Evolutionary conservation across 176 grass and related monocot genomes (phyloP), one percentile per base, ranked within the genome.

Genomic region (Zea luxurians): DNA sequence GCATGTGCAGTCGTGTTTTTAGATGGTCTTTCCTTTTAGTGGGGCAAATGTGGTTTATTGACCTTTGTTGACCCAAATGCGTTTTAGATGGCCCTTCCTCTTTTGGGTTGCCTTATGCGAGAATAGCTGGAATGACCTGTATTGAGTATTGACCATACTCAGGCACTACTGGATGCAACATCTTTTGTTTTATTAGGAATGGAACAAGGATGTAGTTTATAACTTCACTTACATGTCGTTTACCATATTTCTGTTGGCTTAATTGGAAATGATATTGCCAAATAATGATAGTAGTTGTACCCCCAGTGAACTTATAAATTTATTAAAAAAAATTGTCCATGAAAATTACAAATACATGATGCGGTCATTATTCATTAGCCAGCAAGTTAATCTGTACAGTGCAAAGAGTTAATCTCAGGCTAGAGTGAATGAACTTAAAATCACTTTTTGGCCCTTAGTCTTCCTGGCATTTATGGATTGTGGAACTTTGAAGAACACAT

Each of bases 401-500:
- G 21, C 74, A 41, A 20, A 47, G 47, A 18, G 37, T 50, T 38
- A 54, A 53, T 70, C 34, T 16, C 57, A 34, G 65, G 21, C 45
- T 48, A 57, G 47, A 81, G 4, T 76, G 45, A 27, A 41, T 48
- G 53, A 64, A 71, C 76, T 54, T 47, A 40, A 45, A 63, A 50
- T 11, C 48, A 71, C 13, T 48, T 58, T 58, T 53, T 49, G 17
- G 11, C 48, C 27, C 13, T 71, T 66, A 44, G 38, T 66, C 38
- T 58, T 18, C 48, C 60, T 48, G 48, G 47, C 16, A 57, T 76
- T 37, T 72, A 49, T 40, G 41, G 48, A 42, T 35, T 52, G 10
- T 83, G 61, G 62, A 63, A 20, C 59, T 76, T 53, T 65, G 80
- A 37, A 83, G 49, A 66, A 68, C 12, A 60, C 48, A 5, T 66